Percentiles rank a stretch among this genome's conserved stretches.
phyloP scores from a whole-genome alignment of 768 basidiomycete genomes.

The Favolaschia claudopus region DNA sequence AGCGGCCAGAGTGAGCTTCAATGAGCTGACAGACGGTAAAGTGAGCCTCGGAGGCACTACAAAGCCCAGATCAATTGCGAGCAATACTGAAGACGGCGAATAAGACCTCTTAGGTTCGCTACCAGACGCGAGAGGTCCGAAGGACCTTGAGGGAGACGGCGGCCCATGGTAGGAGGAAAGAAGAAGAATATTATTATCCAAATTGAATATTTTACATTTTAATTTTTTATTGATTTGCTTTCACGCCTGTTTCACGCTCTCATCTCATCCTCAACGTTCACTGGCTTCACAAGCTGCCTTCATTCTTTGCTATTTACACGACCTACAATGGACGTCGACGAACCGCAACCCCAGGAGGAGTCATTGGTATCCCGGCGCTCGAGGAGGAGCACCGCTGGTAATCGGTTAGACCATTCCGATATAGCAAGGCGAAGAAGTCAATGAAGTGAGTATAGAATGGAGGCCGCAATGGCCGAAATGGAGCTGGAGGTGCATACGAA shows the following conservation, averaged over 20 bases:
- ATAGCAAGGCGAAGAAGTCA: not conserved
- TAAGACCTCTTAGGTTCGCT: slow-evolving; percentile 14
- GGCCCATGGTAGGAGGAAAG: slow-evolving; percentile 19
- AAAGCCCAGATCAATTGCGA: not conserved
- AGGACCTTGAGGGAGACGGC: slow-evolving; percentile 8
- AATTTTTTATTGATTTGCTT: too few species aligned
- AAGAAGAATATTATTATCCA: too few species aligned
- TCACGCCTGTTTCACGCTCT: too few species aligned
- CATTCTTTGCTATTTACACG: not conserved
- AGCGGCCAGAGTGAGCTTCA: slow-evolving; percentile 57
- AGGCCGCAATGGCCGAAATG: slow-evolving; percentile 78
- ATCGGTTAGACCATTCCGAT: slow-evolving; percentile 54
- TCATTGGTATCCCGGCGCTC: slow-evolving; percentile 64
- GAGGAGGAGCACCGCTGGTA: slow-evolving; percentile 79
- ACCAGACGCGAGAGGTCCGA: slow-evolving; percentile 18
- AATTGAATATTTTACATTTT: too few species aligned
- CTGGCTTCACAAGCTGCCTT: not conserved
- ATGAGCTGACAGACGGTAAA: slow-evolving; percentile 10
- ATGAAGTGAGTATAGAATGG: slow-evolving; percentile 61
- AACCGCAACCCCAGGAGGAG: slow-evolving; percentile 42
- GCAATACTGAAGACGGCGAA: not conserved
- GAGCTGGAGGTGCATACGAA: slow-evolving; percentile 59
- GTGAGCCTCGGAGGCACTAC: slow-evolving; percentile 17
- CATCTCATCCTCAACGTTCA: too few species aligned
- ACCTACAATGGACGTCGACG: slow-evolving; percentile 30